phyloP scores from a whole-genome alignment of 805 yeast species.

The Zygotorulaspora florentina region DNA sequence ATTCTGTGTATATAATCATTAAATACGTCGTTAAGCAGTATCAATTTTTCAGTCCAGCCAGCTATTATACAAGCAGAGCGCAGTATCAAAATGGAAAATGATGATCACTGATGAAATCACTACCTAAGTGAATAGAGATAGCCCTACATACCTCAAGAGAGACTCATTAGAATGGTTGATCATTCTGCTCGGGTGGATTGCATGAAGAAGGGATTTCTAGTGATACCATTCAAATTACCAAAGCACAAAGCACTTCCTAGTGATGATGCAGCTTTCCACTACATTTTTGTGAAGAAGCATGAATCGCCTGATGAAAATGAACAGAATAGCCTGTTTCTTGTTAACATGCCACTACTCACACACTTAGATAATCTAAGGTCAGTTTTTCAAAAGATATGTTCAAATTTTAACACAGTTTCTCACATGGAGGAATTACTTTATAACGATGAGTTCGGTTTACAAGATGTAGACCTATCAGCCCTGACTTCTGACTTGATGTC shows the following conservation, averaged over 20 bases:
- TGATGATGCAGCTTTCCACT: conserved; percentile 40
- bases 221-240: conserved; percentile 33
- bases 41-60: no score
- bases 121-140: no score
- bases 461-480: conserved; percentile 50
- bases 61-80: no score
- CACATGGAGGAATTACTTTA: conserved; percentile 50
- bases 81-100: no score
- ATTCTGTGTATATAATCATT: no score
- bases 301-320: conserved; percentile 41
- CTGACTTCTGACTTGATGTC: conserved; percentile 56
- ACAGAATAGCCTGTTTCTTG: conserved; percentile 59
- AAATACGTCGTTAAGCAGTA: no score
- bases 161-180: conserved; percentile 2
- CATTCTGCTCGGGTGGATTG: conserved; percentile 11
- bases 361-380: conserved; percentile 49
- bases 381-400: conserved; percentile 53
- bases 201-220: conserved; percentile 37
- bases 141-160: neutral
- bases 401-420: conserved; percentile 46
- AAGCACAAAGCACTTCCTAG: conserved; percentile 14
- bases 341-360: conserved; percentile 69
- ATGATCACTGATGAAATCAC: no score
- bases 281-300: conserved; percentile 65
- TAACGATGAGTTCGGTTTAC: conserved; percentile 42